Percentiles rank a stretch among this genome's conserved stretches.
Evolutionary conservation across 2,329 filamentous ascomycete genomes (phyloP).

Genomic region (Arachnopeziza araneosa): DNA sequence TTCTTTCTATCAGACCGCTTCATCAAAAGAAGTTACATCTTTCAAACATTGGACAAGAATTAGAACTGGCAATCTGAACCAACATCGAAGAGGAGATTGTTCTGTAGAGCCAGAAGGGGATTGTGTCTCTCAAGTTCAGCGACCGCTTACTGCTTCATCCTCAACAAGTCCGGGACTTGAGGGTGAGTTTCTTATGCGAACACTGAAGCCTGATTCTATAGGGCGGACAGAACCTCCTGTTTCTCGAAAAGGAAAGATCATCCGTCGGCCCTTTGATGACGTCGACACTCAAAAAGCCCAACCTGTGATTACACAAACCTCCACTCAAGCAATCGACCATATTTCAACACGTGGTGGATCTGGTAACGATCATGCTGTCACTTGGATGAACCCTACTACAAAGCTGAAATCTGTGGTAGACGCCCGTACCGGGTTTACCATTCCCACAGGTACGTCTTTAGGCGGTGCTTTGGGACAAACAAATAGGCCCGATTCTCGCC

Average conservation of each 20-base stretch:
- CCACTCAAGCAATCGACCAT: background rate
- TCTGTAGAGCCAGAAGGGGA: background rate
- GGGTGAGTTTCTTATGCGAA: background rate
- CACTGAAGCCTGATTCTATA: background rate
- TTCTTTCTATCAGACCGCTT: constrained; percentile 14
- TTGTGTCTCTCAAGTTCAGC: background rate
- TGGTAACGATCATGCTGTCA: constrained; percentile 33
- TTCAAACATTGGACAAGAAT: constrained; percentile 35
- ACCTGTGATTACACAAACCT: background rate
- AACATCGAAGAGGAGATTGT: background rate
- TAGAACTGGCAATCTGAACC: constrained; percentile 27
- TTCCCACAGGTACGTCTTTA: constrained; percentile 14
- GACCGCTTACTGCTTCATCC: constrained; percentile 6
- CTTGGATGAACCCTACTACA: constrained; percentile 59
- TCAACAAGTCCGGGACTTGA: background rate
- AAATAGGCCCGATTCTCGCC: background rate
- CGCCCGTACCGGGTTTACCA: constrained; percentile 46
- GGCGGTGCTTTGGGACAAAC: background rate
- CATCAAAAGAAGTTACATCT: constrained; percentile 22
- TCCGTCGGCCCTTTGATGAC: constrained; percentile 42
- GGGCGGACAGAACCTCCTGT: constrained; percentile 16
- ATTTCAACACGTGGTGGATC: background rate
- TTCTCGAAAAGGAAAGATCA: constrained; percentile 38
- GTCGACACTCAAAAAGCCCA: background rate
- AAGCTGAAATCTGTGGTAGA: constrained; percentile 47